Percentiles rank a stretch among this genome's conserved stretches.
Evolutionary conservation across 2,329 filamentous ascomycete genomes (phyloP).

Genomic region (Trichoderma asperellum): DNA sequence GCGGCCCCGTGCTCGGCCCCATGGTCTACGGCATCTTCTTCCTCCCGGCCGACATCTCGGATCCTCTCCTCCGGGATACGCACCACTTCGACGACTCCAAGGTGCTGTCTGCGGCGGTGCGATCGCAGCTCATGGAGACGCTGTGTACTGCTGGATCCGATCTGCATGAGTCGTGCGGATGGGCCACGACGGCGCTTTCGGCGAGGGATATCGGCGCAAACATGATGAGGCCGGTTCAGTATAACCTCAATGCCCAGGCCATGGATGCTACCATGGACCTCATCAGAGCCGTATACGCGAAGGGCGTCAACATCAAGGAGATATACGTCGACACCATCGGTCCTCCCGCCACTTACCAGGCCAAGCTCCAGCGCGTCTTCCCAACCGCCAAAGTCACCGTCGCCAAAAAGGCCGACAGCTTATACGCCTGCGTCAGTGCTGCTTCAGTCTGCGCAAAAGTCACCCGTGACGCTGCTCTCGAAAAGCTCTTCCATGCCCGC

Average conservation of each 20-base stretch:
- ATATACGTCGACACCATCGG: conserved; percentile 97
- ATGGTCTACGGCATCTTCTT: conserved; percentile 75
- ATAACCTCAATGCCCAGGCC: conserved; percentile 96
- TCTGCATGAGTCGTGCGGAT: conserved; percentile 67
- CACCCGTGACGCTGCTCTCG: conserved; percentile 86
- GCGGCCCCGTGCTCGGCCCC: conserved; percentile 87
- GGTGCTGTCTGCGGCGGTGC: conserved; percentile 79
- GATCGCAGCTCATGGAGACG: conserved; percentile 68
- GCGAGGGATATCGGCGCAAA: conserved; percentile 79
- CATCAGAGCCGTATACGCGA: conserved; percentile 74
- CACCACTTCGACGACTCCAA: conserved; percentile 97
- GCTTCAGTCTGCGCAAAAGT: conserved; percentile 96
- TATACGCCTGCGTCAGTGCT: conserved; percentile 91
- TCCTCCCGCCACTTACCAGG: conserved; percentile 79
- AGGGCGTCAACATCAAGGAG: conserved; percentile 80
- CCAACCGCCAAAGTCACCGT: conserved; percentile 76
- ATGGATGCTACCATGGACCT: conserved; percentile 88
- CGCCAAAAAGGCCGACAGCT: conserved; percentile 87
- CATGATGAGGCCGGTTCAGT: conserved; percentile 71
- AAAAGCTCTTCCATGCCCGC: conserved; percentile 68
- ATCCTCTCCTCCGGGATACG: conserved; percentile 73
- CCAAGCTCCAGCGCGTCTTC: conserved; percentile 80
- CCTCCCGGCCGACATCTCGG: conserved; percentile 73
- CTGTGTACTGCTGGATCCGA: conserved; percentile 67
- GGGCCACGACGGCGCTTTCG: conserved; percentile 80